phyloP scores from a whole-genome alignment of 1,284 basidiomycete genomes.

The Ustilago shanxiensis region DNA sequence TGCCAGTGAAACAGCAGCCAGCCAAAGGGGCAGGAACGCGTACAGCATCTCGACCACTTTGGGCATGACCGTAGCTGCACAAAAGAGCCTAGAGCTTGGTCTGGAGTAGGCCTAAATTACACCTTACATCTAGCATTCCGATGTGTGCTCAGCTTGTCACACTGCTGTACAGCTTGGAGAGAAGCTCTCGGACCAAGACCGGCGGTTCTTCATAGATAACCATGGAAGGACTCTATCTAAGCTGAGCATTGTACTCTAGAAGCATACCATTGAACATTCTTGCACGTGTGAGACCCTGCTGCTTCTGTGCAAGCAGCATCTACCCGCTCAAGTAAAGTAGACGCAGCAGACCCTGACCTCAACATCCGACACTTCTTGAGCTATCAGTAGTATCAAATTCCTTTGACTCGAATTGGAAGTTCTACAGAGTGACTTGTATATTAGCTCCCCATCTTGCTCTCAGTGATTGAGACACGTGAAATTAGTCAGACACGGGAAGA shows the following conservation, averaged over 20 bases:
- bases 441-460: too few species aligned
- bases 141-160: background rate
- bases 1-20: slow-evolving; percentile 4
- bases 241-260: background rate
- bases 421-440: too few species aligned
- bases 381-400: too few species aligned
- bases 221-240: background rate
- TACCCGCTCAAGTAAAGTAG: background rate
- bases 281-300: slow-evolving; percentile 18
- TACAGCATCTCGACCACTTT: background rate
- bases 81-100: background rate
- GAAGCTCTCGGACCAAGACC: background rate
- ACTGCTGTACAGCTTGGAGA: background rate
- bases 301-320: slow-evolving; percentile 33
- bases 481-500: too few species aligned
- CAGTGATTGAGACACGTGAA: too few species aligned
- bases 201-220: background rate
- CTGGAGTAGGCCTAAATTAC: background rate
- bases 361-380: background rate
- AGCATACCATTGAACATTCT: background rate
- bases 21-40: background rate
- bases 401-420: too few species aligned
- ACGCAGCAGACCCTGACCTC: background rate
- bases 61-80: background rate
- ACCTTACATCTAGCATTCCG: background rate